Percentiles rank a stretch among this genome's conserved stretches.
Evolutionary conservation across 2,329 filamentous ascomycete genomes (phyloP).

Genomic region (Talaromyces rugulosus): DNA sequence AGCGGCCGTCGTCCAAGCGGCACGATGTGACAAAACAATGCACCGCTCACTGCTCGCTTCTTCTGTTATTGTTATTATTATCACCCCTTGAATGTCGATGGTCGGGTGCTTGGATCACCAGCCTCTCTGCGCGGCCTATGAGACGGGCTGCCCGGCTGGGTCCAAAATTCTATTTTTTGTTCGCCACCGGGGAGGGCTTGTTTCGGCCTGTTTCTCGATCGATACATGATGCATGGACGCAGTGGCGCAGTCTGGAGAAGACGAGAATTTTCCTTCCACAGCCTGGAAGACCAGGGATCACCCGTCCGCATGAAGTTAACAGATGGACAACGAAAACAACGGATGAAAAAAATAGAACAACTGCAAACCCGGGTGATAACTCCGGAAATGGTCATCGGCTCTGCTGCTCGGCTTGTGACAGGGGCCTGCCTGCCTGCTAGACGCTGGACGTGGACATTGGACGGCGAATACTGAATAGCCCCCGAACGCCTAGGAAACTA

Average conservation of each 20-base stretch:
- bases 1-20: constrained; percentile 7
- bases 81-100: background rate
- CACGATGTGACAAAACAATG: constrained; percentile 12
- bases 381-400: background rate
- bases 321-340: background rate
- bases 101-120: constrained; percentile 1
- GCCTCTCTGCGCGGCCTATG: background rate
- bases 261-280: background rate
- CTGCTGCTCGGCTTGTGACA: background rate
- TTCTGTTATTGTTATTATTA: background rate
- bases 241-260: background rate
- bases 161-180: constrained; percentile 9
- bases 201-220: background rate
- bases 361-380: background rate
- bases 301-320: background rate
- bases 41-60: constrained; percentile 1
- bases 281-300: background rate
- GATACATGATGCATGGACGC: background rate
- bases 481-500: background rate
- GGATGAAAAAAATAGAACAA: background rate
- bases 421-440: background rate
- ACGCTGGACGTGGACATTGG: background rate
- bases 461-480: background rate
- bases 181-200: constrained; percentile 4
- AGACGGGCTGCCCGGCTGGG: background rate